Base-by-base conservation (phyloP, 2,329 filamentous ascomycete species). In the Verticillium isaacii region DNA sequence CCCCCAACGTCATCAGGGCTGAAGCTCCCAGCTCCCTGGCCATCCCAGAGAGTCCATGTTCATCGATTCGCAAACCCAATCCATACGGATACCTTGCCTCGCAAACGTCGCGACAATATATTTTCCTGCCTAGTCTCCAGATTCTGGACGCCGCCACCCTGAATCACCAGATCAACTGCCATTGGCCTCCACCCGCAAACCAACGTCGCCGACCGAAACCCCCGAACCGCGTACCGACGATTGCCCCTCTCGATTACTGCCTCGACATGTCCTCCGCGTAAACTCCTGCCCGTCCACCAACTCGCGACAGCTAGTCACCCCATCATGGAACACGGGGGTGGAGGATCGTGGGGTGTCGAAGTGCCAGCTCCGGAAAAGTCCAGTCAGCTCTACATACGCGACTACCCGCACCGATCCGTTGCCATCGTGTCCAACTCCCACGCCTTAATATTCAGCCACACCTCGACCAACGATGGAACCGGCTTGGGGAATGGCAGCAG, bases 331-430 rank as follows among this genome's bases (percentile, higher is more conserved):
- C 75, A 78, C 71, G 72, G 74, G 61, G 69, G 69, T 59, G 72
- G 78, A 55, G 68, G 74, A 65, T 68, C 76, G 59, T 82, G 80
- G 78, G 77, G 71, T 65, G 75, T 79, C 63, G 78, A 82, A 68
- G 71, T 79, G 66, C 79, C 80, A 15, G 77, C 81, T 55, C 75
- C 78, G 65, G 83, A 86, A 63, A 85, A 82, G 79, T 85, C 89
- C 62, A 89, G 92, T 77, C 89, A 89, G 70, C 87, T 97, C 64
- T 85, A 95, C 70, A 88, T 96, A 74, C 90, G 90, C 78, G 93
- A 97, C 72, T 87, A 92, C 72, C 92, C 92, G 67, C 87, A 92
- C 73, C 91, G 94, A 67, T 90, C 92, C 67, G 92, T 98, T 73
- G 92, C 92, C 66, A 88, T 98, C 67, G 89, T 89, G 41, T 93